Base-by-base conservation (phyloP, 345 rosid species). In the Rhizophora mangle region DNA sequence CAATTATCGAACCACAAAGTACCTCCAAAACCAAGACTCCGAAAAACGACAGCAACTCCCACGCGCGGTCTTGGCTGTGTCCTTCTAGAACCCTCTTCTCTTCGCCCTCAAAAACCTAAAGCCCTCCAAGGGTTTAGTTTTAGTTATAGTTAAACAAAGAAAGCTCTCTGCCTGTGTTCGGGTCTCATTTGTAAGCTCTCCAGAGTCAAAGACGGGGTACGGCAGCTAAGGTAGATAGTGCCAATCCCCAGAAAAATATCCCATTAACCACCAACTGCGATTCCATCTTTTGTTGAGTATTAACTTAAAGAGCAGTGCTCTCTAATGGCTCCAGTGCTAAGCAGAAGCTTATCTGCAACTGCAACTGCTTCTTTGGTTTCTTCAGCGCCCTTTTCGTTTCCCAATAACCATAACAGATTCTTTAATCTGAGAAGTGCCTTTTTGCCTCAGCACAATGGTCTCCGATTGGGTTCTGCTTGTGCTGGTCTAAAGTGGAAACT, bases 261-360 rank as follows among this genome's bases (percentile, higher is more conserved):
- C 51, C 15, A 11, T 1, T 6, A 5, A 3, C 6, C 26, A 1
- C 39, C 21, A 8, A 27, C 39, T 6, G 18, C 27, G 8, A 31
- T 8, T 24, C 27, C 16, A 0, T 18, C 1, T 46, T 8, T 3
- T 15, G 16, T 15, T n/a, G 16, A 27, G 16, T 47, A 16, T 27
- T 27, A 54, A 13, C 7, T 32, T 15, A 18, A 21, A 43, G 2
- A 16, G 24, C 24, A 24, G 20, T 11, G 55, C 43, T 37, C 68
- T 56, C 34, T 27, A 22, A 89, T 93, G 98, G 96, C 98, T 81
- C 86, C 92, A 8, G 89, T 80, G 71, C 77, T 89, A 27, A 84
- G 88, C 82, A 81, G 93, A 84, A 82, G 85, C 72, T 80, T 89
- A 21, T 72, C 76, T 56, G 63, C 86, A 21, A 66, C 80, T 62